Evolutionary conservation across 2,329 filamentous ascomycete genomes (phyloP), one percentile per base, ranked within the genome.

Genomic region (Bipolaris sorokiniana): DNA sequence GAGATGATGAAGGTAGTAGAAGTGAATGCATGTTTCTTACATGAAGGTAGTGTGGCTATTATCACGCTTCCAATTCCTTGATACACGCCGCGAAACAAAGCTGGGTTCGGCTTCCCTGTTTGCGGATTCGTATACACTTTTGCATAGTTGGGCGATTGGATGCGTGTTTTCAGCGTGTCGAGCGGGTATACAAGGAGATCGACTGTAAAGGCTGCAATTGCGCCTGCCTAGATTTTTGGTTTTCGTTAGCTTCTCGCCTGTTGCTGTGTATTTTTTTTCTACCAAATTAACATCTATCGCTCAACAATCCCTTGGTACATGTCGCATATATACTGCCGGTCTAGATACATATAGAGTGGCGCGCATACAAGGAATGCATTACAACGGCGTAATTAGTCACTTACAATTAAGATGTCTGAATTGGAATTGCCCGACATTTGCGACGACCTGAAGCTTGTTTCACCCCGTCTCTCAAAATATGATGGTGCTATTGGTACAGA

Each of bases 11-110:
- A 42, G 11, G 7, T 13, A 16, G 15, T n/a, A 5, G 22, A 42
- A 16, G 1, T 7, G 10, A n/a, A 7, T 11, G 3, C 7, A 20
- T 20, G 3, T 13, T 22, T 54, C 54, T 61, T 63, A 91, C 89
- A 91, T 54, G 90, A 90, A n/a, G 93, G 92, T n/a, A 97, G 80
- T 0, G 92, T 97, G 10, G 91, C 90, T 28, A 97, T 78, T 9
- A 97, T 87, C 20, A 96, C 89, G 68, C 90, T 93, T 54, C 91
- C 91, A 18, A 97, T 83, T 18, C 92, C 92, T 75, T 97, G 92
- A 68, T 97, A 97, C 6, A 97, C 78, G 0, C 92, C 92, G 11
- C 86, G 83, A 63, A 92, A 87, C 53, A 88, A 80, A 18, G 83
- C 75, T 51, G 82, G 80, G 42, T 83, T 85, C 31, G 86, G 76